A percentile compares a stretch with the other conserved stretches of the same genome.
These are phyloP conservation scores for Colletotrichum kahawae DNA, from an alignment of 2,329 filamentous ascomycete genomes.

Conservation along the genomic window DNA sequence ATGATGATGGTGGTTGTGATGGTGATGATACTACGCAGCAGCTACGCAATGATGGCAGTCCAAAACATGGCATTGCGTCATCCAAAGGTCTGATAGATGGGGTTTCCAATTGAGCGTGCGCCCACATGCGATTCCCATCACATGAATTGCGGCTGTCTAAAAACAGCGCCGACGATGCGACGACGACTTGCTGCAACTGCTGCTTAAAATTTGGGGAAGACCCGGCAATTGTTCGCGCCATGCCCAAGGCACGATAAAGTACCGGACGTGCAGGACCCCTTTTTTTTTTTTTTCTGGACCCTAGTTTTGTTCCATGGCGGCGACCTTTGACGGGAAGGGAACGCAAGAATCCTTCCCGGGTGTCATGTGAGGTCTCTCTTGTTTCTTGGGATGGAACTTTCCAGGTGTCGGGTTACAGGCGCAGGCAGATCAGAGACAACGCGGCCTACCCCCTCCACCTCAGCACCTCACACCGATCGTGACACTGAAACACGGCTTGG, in stretches of 20 bases:
- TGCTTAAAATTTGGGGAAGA: conserved; percentile 12
- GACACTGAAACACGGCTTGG: background rate
- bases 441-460: background rate
- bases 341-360: background rate
- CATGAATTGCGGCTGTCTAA: background rate
- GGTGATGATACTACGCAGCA: background rate
- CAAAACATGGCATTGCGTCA: background rate
- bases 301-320: background rate
- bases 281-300: background rate
- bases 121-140: background rate
- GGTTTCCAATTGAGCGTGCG: background rate
- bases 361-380: background rate
- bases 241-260: background rate
- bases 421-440: background rate
- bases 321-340: background rate
- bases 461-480: background rate
- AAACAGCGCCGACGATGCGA: background rate
- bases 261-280: background rate
- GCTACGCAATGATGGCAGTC: background rate
- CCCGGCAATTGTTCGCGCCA: background rate
- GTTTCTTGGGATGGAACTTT: background rate
- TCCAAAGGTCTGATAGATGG: background rate
- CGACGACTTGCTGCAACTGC: background rate
- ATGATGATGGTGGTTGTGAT: background rate
- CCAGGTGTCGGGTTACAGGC: background rate